A percentile compares a stretch with the other conserved stretches of the same genome.
These are phyloP conservation scores for Lathyrus aphaca DNA, from an alignment of 306 rosid species.

Conservation along the genomic window DNA sequence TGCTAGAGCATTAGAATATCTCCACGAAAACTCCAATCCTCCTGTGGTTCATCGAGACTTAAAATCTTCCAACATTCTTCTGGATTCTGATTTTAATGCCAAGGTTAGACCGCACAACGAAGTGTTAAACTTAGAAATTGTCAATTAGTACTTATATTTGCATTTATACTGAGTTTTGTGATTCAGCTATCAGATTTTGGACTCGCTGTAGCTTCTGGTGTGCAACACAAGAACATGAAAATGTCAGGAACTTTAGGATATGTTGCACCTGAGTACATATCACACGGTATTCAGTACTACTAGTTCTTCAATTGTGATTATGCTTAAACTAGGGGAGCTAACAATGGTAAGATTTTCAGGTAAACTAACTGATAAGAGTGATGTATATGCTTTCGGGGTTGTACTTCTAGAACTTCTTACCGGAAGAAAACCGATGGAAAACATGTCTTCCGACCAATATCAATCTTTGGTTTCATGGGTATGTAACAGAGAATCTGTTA, in stretches of 20 bases:
- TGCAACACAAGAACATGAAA: slow-evolving; percentile 64
- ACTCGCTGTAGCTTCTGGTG: slow-evolving; percentile 65
- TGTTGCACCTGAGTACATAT: slow-evolving; percentile 83
- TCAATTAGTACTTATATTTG: slow-evolving; percentile 7
- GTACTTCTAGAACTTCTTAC: slow-evolving; percentile 83
- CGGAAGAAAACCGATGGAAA: slow-evolving; percentile 75
- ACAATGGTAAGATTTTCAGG: slow-evolving; percentile 52
- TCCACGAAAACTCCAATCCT: slow-evolving; percentile 84
- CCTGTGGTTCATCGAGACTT: slow-evolving; percentile 80
- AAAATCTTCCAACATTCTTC: slow-evolving; percentile 78
- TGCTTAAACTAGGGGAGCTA: not conserved
- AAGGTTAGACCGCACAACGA: slow-evolving; percentile 60
- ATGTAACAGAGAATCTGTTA: slow-evolving; percentile 33
- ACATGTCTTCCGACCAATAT: slow-evolving; percentile 54
- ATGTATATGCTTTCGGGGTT: slow-evolving; percentile 90
- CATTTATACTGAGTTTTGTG: slow-evolving; percentile 45
- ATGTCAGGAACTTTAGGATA: slow-evolving; percentile 77
- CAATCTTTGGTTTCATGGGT: slow-evolving; percentile 88
- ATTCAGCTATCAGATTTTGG: slow-evolving; percentile 89
- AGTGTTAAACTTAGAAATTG: not conserved
- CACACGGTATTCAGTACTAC: slow-evolving; percentile 62
- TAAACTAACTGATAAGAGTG: slow-evolving; percentile 86
- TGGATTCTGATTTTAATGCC: slow-evolving; percentile 79
- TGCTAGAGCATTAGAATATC: slow-evolving; percentile 84
- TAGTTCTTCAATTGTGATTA: not conserved